Evolutionary conservation across 1,139 yeast species (phyloP).

Genomic region (Yamadazyma spencermartinsiae): DNA sequence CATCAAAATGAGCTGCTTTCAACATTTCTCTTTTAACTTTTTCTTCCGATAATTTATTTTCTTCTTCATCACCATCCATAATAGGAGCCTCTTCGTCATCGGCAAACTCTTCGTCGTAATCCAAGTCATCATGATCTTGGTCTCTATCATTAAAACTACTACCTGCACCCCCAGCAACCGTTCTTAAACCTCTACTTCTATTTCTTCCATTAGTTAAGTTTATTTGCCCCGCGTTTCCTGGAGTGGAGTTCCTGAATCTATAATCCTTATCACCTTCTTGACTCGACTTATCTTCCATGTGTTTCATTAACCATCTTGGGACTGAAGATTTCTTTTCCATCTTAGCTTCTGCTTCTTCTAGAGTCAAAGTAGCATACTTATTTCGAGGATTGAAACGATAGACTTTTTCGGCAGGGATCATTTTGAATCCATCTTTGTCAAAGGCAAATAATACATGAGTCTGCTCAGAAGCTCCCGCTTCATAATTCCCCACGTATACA

Average conservation of each 20-base stretch:
- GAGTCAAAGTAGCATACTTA: conserved; percentile 87
- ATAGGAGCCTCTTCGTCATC: conserved; percentile 99
- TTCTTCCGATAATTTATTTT: conserved; percentile 83
- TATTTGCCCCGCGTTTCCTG: conserved; percentile 20
- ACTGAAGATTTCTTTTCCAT: conserved; percentile 81
- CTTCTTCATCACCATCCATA: conserved; percentile 95
- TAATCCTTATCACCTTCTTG: conserved; percentile 47
- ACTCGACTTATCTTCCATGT: conserved; percentile 63
- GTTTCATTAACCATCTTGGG: conserved; percentile 96
- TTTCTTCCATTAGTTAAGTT: conserved; percentile 15
- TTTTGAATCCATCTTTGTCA: conserved; percentile 84
- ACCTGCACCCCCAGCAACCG: conserved; percentile 59
- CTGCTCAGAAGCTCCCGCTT: conserved; percentile 87
- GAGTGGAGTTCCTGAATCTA: conserved; percentile 37
- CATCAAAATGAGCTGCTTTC: conserved; percentile 74
- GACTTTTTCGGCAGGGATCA: conserved; percentile 94
- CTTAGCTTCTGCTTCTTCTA: conserved; percentile 95
- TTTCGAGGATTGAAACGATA: conserved; percentile 92
- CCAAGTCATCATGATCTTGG: conserved; percentile 88
- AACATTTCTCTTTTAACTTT: conserved; percentile 90
- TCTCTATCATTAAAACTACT: conserved; percentile 55
- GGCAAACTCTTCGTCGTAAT: conserved; percentile 95
- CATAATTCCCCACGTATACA: conserved; percentile 94
- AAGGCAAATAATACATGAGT: conserved; percentile 79
- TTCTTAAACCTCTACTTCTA: conserved; percentile 44